A percentile compares a stretch with the other conserved stretches of the same genome.
phyloP scores from a whole-genome alignment of 306 rosid species.

The Medicago ruthenica region DNA sequence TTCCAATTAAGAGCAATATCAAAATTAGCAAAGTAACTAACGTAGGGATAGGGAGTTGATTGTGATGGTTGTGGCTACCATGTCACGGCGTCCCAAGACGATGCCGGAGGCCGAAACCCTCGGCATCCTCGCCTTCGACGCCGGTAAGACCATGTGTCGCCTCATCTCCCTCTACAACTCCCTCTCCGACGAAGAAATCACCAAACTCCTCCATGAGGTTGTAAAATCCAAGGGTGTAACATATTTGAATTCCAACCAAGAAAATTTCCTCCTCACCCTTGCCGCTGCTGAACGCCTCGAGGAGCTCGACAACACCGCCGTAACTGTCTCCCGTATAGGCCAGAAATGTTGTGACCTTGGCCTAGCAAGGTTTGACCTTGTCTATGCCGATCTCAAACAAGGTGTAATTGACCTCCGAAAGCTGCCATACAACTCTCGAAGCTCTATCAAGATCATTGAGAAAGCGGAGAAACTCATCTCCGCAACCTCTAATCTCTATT shows the following conservation, averaged over 20 bases:
- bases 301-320: conserved; percentile 53
- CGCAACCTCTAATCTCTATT: conserved; percentile 41
- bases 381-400: conserved; percentile 50
- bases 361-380: conserved; percentile 49
- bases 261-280: conserved; percentile 63
- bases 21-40: not conserved
- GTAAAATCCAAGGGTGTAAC: conserved; percentile 53
- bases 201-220: conserved; percentile 38
- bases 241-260: conserved; percentile 56
- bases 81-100: conserved; percentile 46
- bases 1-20: not conserved
- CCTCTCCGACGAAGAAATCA: conserved; percentile 53
- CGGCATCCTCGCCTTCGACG: conserved; percentile 66
- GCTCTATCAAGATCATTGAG: conserved; percentile 17
- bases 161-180: conserved; percentile 64
- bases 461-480: conserved; percentile 56
- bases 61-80: conserved; percentile 53
- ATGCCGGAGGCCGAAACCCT: conserved; percentile 29
- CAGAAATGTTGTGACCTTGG: conserved; percentile 50
- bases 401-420: conserved; percentile 50
- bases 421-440: conserved; percentile 27
- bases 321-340: conserved; percentile 52
- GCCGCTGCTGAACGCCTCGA: conserved; percentile 64
- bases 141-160: conserved; percentile 60
- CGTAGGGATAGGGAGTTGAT: not conserved